These are phyloP conservation scores for Pisolithus orientalis DNA, from an alignment of 768 basidiomycete genomes.

Conservation along the genomic window DNA sequence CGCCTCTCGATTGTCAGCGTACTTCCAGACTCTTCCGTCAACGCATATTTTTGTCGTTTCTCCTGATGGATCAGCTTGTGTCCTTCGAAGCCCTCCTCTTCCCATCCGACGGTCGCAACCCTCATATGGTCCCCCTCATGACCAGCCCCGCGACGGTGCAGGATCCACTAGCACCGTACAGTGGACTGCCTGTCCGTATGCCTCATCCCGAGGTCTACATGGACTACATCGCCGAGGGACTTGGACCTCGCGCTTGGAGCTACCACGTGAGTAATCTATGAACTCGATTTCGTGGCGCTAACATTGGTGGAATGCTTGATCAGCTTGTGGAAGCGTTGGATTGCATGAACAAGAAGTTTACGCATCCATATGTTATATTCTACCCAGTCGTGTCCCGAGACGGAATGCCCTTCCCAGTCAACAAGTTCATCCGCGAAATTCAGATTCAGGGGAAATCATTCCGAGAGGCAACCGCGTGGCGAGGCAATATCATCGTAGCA, in stretches of 20 bases:
- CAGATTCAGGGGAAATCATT: slow-evolving; percentile 66
- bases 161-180: slow-evolving; percentile 40
- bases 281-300: slow-evolving; percentile 10
- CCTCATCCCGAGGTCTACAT: slow-evolving; percentile 83
- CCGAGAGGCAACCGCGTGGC: slow-evolving; percentile 64
- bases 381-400: slow-evolving; percentile 73
- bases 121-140: slow-evolving; percentile 67
- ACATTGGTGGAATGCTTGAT: slow-evolving; percentile 11
- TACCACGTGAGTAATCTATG: slow-evolving; percentile 49
- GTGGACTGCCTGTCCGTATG: slow-evolving; percentile 48
- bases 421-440: slow-evolving; percentile 69
- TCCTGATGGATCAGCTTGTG: slow-evolving; percentile 55
- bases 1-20: background rate
- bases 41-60: slow-evolving; percentile 9
- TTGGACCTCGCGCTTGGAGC: slow-evolving; percentile 63
- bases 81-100: slow-evolving; percentile 71
- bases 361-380: slow-evolving; percentile 76
- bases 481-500: slow-evolving; percentile 72
- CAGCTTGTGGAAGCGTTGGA: slow-evolving; percentile 73
- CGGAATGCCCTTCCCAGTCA: slow-evolving; percentile 76
- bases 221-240: slow-evolving; percentile 77
- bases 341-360: slow-evolving; percentile 74
- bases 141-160: slow-evolving; percentile 52
- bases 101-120: slow-evolving; percentile 70
- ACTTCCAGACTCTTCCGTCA: slow-evolving; percentile 6